Conservation (phyloP, 371 early-diverging fungal genomes). For the Lichtheimia ramosa region DNA sequence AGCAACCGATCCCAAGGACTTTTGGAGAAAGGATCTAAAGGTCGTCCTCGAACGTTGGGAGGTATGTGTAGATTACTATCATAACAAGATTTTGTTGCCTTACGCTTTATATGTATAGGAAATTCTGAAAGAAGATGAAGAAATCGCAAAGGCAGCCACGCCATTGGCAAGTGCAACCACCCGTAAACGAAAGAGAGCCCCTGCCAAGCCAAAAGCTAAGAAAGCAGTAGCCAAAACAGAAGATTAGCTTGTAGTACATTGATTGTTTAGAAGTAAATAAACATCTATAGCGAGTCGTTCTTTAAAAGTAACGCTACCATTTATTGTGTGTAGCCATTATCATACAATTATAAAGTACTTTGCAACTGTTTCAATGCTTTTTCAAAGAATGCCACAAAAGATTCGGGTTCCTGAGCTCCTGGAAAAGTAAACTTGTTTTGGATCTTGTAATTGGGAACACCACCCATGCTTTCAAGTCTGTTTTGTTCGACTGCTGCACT, state of each 20-base stretch:
- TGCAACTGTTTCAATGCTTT: conserved; percentile 9
- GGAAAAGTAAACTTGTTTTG: conserved; percentile 53
- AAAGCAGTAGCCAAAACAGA: conserved; percentile 2
- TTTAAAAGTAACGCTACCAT: too few species aligned
- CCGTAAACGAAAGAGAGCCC: conserved; percentile 21
- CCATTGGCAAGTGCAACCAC: conserved; percentile 22
- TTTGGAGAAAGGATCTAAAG: conserved; percentile 95
- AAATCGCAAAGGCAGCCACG: conserved; percentile 19
- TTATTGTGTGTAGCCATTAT: too few species aligned
- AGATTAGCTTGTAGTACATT: not conserved
- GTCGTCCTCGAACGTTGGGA: conserved; percentile 78
- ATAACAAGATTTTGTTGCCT: too few species aligned
- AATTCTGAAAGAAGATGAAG: conserved; percentile 35
- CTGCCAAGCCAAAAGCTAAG: conserved; percentile 17
- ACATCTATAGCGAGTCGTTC: too few species aligned
- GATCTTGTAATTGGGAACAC: conserved; percentile 72
- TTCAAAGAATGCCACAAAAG: conserved; percentile 55
- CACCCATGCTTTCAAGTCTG: conserved; percentile 45
- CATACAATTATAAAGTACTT: not conserved
- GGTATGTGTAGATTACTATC: conserved; percentile 10
- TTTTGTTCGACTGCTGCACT: conserved; percentile 36
- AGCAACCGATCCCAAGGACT: conserved; percentile 69
- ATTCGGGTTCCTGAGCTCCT: conserved; percentile 70
- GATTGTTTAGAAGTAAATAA: too few species aligned
- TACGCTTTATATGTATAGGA: not conserved